These are phyloP conservation scores for Epichloe festucae DNA, from an alignment of 2,329 filamentous ascomycete genomes.

Conservation along the genomic window DNA sequence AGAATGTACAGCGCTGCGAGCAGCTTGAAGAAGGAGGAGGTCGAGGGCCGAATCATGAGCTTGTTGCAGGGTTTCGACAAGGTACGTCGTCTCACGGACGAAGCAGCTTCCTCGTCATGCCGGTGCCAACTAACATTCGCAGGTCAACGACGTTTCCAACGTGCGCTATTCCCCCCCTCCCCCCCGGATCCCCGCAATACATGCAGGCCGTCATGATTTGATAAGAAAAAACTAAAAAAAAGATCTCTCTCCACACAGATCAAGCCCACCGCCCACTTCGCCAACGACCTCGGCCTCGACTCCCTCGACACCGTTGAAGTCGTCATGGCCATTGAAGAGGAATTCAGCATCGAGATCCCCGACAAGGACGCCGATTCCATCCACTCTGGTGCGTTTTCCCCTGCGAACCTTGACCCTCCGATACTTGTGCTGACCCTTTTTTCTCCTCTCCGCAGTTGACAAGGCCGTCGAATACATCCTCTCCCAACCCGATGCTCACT, in stretches of 20 bases:
- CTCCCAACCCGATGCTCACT: conserved; percentile 80
- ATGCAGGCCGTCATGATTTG: neutral
- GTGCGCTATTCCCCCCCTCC: conserved; percentile 27
- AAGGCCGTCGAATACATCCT: conserved; percentile 92
- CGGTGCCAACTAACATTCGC: conserved; percentile 15
- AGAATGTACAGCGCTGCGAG: conserved; percentile 79
- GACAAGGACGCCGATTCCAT: conserved; percentile 94
- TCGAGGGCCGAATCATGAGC: conserved; percentile 84
- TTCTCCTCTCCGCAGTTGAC: conserved; percentile 53
- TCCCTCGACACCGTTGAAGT: conserved; percentile 98
- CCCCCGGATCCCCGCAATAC: too few relatives aligned
- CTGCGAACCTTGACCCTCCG: too few relatives aligned
- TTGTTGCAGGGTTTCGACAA: conserved; percentile 96
- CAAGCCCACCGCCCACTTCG: conserved; percentile 73
- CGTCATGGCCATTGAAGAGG: conserved; percentile 98
- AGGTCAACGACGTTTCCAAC: conserved; percentile 57
- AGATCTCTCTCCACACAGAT: conserved; percentile 42
- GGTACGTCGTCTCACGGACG: conserved; percentile 20
- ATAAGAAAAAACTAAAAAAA: conserved; percentile 8
- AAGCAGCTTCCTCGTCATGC: too few relatives aligned
- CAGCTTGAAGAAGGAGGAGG: conserved; percentile 68
- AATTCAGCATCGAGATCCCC: conserved; percentile 87
- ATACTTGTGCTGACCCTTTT: conserved; percentile 2
- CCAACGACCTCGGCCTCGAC: conserved; percentile 93
- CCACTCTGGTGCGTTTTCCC: conserved; percentile 63